Base-by-base conservation (phyloP, 768 basidiomycete species). In the Phaeolepiota aurea region DNA sequence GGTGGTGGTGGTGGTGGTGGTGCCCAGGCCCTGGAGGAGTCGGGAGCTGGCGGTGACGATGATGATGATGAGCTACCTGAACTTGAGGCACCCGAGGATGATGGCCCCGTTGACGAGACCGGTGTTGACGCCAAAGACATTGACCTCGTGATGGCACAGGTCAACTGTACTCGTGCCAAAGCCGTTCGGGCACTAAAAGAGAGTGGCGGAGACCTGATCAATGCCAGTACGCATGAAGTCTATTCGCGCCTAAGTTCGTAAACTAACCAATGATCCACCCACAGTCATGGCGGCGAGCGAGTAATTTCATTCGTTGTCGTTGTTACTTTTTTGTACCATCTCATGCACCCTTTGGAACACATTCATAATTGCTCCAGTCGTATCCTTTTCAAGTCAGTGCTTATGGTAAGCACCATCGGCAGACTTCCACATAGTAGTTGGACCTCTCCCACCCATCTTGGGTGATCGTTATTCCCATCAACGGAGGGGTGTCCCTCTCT, bases 51-150 rank as follows among this genome's bases (percentile, higher is more conserved):
- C 38, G 74, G 58, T 28, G 76, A 71, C 20, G 84, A 80, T 21
- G 82, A 80, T 21, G 85, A 88, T 36, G 87, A 88, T 28, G 86
- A 88, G 31, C 76, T 87, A 38, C 91, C 90, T 41, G 85, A 89
- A 52, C 77, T 87, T 15, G 88, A 89, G 64, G 79, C 77, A 5
- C 70, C 76, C 12, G 87, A 87, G 31, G 89, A 89, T 43, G 87
- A 87, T 47, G 90, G 74, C 7, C 75, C 78, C 34, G 69, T 87
- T 14, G 88, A 91, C 53, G 89, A 92, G 68, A 83, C 81, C 16
- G 89, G 86, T 30, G 74, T 97, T 46, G 91, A 96, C 50, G 75
- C 87, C 35, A 91, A 91, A 62, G 96, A 99, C 59, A 89, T 96
- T 49, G 92, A 94, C 45, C 77, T 96, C 41, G 88, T 99, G 40